Evolutionary conservation across 2,329 filamentous ascomycete genomes (phyloP).

Genomic region (Monosporascus sp.): DNA sequence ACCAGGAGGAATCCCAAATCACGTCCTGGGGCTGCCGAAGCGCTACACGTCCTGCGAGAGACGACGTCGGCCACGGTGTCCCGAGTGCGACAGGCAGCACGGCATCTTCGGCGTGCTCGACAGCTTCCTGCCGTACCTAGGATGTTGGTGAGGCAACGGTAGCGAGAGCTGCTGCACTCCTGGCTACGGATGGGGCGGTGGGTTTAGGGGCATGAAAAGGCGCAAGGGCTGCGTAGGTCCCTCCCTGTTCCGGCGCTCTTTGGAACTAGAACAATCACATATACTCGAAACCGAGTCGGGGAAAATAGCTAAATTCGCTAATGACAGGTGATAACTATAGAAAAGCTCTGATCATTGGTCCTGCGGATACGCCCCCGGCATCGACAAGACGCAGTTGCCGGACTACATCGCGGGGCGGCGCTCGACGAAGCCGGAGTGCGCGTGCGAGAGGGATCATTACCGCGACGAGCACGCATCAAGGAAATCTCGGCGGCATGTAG

Average conservation of each 20-base stretch:
- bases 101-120: constrained; percentile 1
- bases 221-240: constrained; percentile 15
- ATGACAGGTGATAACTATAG: background rate
- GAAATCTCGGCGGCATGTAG: background rate
- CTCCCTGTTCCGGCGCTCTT: background rate
- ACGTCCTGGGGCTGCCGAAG: background rate
- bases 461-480: too few relatives aligned
- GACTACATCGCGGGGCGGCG: background rate
- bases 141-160: constrained; percentile 1
- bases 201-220: constrained; percentile 8
- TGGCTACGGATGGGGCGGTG: constrained; percentile 8
- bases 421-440: background rate
- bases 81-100: constrained; percentile 2
- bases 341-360: background rate
- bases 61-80: background rate
- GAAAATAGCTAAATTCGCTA: background rate
- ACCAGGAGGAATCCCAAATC: background rate
- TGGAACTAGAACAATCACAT: too few relatives aligned
- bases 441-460: background rate
- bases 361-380: background rate
- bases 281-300: too few relatives aligned
- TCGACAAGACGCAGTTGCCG: background rate
- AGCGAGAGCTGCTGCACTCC: background rate
- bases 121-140: background rate
- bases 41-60: constrained; percentile 6